Evolutionary conservation across 2,329 filamentous ascomycete species (phyloP), one percentile per base, ranked within the genome.

Genomic region (Ceratocystis lukuohia): DNA sequence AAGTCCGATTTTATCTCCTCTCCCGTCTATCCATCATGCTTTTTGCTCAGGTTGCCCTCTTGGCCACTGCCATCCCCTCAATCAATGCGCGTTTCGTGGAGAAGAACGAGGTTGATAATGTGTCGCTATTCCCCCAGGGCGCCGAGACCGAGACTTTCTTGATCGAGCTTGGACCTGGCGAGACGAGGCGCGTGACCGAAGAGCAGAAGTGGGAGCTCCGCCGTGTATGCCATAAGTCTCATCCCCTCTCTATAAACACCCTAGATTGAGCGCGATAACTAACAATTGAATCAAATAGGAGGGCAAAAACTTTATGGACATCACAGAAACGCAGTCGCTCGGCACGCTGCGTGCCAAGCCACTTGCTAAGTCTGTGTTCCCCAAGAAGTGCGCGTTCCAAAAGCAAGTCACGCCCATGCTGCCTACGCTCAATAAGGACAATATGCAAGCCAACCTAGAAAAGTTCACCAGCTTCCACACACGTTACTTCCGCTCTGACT

Each of bases 141-240:
- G 70, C 68, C 70, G 75, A 70, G 69, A 68, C 72, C 46, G 82
- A 87, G 71, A 80, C 80, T 71, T 94, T 83, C 75, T 80, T 96
- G 61, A 86, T 99, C 69, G 92, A 97, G 78, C 80, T 94, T 30
- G 82, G 84, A n/a, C 91, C 91, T 2, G 91, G 89, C 66, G 82
- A 93, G 74, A 92, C 87, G 28, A 80, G 82, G 80, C 94, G 89
- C 88, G 87, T 96, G 41, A 95, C 90, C 0, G 93, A 97, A 72
- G 89, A 96, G 45, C 86, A 96, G 78, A 99, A 97, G 77, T 96
- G 93, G 91, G 86, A 87, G 75, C 78, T 97, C 70, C 87, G 88
- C 73, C 82, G 91, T 71, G 91, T 95, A 82, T 67, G 84, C 77
- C 12, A 56, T 65, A 0, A 2, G 15, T 17, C 5, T 10, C 22